These are phyloP conservation scores for Keithomyces neogunnii DNA, from an alignment of 2,329 filamentous ascomycete species.

Conservation along the genomic window DNA sequence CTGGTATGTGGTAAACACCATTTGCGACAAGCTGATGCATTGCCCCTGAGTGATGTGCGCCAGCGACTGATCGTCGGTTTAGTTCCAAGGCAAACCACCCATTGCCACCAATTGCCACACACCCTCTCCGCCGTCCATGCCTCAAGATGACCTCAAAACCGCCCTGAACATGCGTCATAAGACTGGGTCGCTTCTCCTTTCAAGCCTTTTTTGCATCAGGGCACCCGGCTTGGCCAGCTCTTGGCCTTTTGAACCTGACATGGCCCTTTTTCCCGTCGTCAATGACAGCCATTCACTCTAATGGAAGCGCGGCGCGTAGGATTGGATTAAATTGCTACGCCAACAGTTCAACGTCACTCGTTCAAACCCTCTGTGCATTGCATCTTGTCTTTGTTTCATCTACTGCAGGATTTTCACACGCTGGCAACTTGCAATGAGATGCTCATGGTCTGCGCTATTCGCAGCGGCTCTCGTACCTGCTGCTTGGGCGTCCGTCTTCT, in stretches of 20 bases:
- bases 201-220: background rate
- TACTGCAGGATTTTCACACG: no score
- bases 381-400: no score
- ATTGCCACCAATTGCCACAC: background rate
- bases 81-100: no score
- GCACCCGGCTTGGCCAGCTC: background rate
- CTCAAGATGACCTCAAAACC: background rate
- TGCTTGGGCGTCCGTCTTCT: background rate
- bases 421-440: background rate
- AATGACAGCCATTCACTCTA: background rate
- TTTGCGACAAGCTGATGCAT: no score
- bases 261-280: background rate
- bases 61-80: no score
- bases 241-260: background rate
- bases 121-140: no score
- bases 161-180: background rate
- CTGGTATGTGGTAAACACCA: no score
- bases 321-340: background rate
- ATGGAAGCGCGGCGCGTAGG: background rate
- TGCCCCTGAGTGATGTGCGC: no score
- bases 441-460: background rate
- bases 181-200: background rate
- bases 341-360: background rate
- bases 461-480: background rate
- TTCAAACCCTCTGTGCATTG: background rate